phyloP scores from a whole-genome alignment of 2,329 filamentous ascomycete species.

The Ophiocordyceps camponoti-saundersi region DNA sequence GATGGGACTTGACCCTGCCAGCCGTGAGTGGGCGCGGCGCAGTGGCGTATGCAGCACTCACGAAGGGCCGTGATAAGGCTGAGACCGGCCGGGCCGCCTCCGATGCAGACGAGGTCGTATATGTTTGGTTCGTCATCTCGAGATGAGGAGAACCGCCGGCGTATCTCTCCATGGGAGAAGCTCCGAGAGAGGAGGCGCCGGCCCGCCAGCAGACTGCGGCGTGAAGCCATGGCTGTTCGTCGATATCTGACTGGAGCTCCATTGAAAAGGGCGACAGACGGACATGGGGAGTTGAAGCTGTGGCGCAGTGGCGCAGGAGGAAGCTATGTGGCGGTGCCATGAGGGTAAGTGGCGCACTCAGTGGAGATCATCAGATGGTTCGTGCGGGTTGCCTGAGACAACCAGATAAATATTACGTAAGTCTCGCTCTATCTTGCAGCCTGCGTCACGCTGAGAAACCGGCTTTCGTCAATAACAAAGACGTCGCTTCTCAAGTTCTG shows the following conservation, averaged over 20 bases:
- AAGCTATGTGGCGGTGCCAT: neutral
- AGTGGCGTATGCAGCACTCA: conserved; percentile 17
- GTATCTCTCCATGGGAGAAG: conserved; percentile 22
- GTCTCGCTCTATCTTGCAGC: neutral
- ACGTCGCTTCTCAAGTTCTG: too few relatives aligned
- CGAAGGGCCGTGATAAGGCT: conserved; percentile 64
- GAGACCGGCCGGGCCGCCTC: conserved; percentile 76
- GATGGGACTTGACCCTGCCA: conserved; percentile 53
- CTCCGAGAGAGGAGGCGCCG: conserved; percentile 26
- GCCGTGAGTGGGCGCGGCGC: neutral
- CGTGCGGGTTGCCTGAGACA: neutral
- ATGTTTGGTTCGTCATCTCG: conserved; percentile 44
- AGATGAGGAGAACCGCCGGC: conserved; percentile 24
- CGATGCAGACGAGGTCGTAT: conserved; percentile 86
- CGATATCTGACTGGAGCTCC: neutral
- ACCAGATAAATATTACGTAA: neutral
- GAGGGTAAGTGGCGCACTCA: neutral
- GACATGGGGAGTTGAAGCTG: neutral
- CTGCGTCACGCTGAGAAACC: neutral
- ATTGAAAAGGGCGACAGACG: neutral
- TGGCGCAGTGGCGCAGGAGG: neutral
- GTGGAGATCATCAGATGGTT: neutral
- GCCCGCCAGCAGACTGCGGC: conserved; percentile 8
- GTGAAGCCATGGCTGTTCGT: neutral
- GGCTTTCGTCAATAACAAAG: neutral